These are phyloP conservation scores for Guillardia theta DNA, from an alignment of 78 protist genomes.

Conservation along the genomic window DNA sequence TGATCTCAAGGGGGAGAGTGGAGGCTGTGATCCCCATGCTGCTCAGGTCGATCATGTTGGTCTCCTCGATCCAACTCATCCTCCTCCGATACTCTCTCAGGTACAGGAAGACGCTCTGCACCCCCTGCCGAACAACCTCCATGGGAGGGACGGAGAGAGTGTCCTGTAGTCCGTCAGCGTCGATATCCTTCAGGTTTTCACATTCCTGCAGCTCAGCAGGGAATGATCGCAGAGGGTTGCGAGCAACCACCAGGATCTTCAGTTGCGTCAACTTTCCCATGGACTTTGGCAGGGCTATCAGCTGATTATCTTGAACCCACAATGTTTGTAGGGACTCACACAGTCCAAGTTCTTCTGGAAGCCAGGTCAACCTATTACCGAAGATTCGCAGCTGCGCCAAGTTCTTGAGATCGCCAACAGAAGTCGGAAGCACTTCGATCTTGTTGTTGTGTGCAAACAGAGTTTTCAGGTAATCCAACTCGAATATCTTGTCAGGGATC, in stretches of 20 bases:
- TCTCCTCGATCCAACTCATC: not conserved
- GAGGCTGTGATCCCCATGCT: slow-evolving; percentile 6
- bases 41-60: not conserved
- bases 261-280: not conserved
- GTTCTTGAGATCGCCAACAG: not conserved
- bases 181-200: not conserved
- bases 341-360: not conserved
- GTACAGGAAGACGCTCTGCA: not conserved
- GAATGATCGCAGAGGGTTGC: slow-evolving; percentile 31
- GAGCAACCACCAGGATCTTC: not conserved
- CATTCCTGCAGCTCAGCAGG: not conserved
- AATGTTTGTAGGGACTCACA: not conserved
- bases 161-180: not conserved
- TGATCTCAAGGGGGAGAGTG: slow-evolving; percentile 27
- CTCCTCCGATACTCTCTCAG: not conserved
- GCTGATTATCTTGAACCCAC: not conserved
- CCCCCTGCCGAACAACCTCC: not conserved
- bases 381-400: not conserved
- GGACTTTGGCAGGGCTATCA: not conserved
- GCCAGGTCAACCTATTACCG: not conserved
- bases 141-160: not conserved
- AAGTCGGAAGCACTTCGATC: slow-evolving; percentile 6
- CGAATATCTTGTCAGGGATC: slow-evolving; percentile 7
- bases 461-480: not conserved
- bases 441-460: not conserved